Base-by-base conservation (phyloP, 495 filamentous ascomycete species). In the Viridothelium virens region DNA sequence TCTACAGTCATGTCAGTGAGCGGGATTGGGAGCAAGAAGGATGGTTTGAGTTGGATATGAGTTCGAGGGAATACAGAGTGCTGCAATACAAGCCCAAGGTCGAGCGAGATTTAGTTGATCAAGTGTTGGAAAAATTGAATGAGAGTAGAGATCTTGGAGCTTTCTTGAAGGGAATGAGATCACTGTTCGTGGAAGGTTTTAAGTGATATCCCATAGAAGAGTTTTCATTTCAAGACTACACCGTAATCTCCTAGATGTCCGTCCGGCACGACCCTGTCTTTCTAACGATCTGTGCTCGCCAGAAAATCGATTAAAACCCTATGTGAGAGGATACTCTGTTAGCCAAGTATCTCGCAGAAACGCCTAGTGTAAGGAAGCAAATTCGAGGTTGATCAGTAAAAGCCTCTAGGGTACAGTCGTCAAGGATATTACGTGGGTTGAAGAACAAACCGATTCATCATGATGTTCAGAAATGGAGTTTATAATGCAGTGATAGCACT, bases 91-190 rank as follows among this genome's bases (percentile, higher is more conserved):
- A 86, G 70, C 93, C 93, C 36, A 96, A 91, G 77, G 64, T 78
- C 64, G 89, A 95, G 73, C 78, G 80, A 66, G 85, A 89, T 36
- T 83, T 85, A 67, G 79, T 96, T 50, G 87, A 92, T 59, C 77
- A 80, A 67, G 85, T 89, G 56, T 76, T 94, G 14, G 91, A 96
- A 63, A 78, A 79, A 67, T 77, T 91, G 62, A 97, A 96, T 70
- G 91, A 96, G 77, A 88, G 84, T 62, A 83, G 92, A 71, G 90
- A 96, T 71, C 81, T 98, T 73, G 85, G 85, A 2, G 80, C 81
- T 34, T 85, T 97, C 69, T 77, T 97, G 66, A 96, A 96, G 79
- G 89, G 89, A 25, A 98, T 98, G 92, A 85, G 94, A 74, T 89
- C 88, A 70, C 69, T 97, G 53, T 96, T 98, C 77, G 79, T 84